phyloP scores from a whole-genome alignment of 768 basidiomycete genomes.

The Phaeotremella skinneri region DNA sequence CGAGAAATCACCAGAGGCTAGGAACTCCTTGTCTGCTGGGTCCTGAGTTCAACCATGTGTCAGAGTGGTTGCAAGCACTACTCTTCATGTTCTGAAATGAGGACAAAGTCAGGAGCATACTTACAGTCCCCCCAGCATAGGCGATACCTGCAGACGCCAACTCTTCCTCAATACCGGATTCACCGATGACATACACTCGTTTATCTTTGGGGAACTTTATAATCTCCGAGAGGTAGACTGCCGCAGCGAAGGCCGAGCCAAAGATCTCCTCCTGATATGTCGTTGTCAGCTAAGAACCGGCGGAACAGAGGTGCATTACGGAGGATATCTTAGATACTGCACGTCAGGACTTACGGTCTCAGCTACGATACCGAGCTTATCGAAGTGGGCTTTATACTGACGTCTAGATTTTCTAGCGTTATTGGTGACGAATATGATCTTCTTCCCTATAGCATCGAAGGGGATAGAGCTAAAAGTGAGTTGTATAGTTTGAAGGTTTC shows the following conservation, averaged over 20 bases:
- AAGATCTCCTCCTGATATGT: slow-evolving; percentile 82
- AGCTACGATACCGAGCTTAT: slow-evolving; percentile 79
- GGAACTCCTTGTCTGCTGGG: slow-evolving; percentile 76
- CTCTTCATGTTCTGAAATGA: background rate
- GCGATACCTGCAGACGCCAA: slow-evolving; percentile 78
- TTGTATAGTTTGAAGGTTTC: background rate
- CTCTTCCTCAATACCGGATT: slow-evolving; percentile 88
- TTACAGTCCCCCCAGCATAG: slow-evolving; percentile 79
- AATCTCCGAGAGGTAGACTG: slow-evolving; percentile 81
- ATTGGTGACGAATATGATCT: slow-evolving; percentile 90
- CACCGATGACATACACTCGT: slow-evolving; percentile 93
- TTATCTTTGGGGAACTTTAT: slow-evolving; percentile 84
- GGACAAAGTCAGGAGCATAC: slow-evolving; percentile 34
- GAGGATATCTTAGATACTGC: background rate
- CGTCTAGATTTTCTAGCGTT: slow-evolving; percentile 90
- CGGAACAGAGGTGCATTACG: too few species aligned
- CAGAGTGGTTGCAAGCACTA: too few species aligned
- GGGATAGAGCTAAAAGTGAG: background rate
- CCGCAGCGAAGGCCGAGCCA: slow-evolving; percentile 85
- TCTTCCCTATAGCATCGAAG: slow-evolving; percentile 61
- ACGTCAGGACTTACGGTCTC: slow-evolving; percentile 64
- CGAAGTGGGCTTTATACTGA: slow-evolving; percentile 86
- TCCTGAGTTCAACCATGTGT: slow-evolving; percentile 58
- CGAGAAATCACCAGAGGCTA: slow-evolving; percentile 67
- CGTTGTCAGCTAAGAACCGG: too few species aligned